Evolutionary conservation across 2,329 filamentous ascomycete genomes (phyloP), one percentile per base, ranked within the genome.

Genomic region (Ascochyta fabae): DNA sequence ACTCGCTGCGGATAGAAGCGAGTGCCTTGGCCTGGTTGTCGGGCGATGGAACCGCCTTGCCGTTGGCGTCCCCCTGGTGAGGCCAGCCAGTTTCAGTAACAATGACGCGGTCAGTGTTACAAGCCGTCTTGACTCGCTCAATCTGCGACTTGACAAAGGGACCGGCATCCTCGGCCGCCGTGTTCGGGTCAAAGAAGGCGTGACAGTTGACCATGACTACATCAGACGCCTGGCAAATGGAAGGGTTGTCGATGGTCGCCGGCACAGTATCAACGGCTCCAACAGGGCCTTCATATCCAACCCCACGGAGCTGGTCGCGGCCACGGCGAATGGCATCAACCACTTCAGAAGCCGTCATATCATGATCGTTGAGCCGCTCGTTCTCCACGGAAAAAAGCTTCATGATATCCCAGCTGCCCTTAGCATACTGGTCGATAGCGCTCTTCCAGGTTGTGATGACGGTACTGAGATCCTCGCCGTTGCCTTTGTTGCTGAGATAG

Each of bases 21-120:
- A 96, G 74, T 10, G 92, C 92, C 22, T 75, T 72, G 10, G 78
- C 71, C 74, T 96, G 92, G 62, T 92, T 86, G 10, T 80, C 77
- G n/a, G 78, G 66, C 12, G 86, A 86, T 0, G 91, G 89, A 2
- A 93, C 79, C n/a, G 91, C 91, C 16, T 71, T 68, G 2, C 86
- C 85, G 70, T 95, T 93, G 48, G 81, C 57, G 12, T 79, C 64
- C 16, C 92, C 92, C 62, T 84, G 75, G 72, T 84, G 86, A 38
- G 92, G 92, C 92, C 92, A 96, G 46, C 92, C 92, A 3, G 88
- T 88, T 79, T 96, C 92, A 1, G 90, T 92, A 63, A 96, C 86
- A 34, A 94, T 80, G 29, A 90, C 82, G 41, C 82, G 81, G 75
- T 91, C 88, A 61, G 78, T 77, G 9, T 59, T 61, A 47, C 82